Base-by-base conservation (phyloP, 2,329 filamentous ascomycete species). In the Colletotrichum sp. region DNA sequence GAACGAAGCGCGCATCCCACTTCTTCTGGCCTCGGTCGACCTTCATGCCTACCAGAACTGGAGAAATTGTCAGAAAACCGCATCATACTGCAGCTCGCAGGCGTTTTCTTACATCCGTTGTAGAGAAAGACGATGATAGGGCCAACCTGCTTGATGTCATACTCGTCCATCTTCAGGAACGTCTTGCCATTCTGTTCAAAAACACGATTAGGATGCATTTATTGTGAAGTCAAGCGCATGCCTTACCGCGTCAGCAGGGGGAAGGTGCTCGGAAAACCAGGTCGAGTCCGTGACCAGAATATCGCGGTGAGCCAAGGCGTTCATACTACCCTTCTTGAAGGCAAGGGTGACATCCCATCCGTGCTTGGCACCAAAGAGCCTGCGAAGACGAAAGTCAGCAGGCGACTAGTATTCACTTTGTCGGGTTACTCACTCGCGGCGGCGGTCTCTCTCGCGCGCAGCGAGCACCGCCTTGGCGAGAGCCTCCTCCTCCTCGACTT, bases 121-220 rank as follows among this genome's bases (percentile, higher is more conserved):
- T 86, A 86, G 67, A 86, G 81, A 72, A 83, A 86, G 32, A 79
- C 79, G 28, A 86, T 52, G 13, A 86, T 69, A 13, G 79, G 77
- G 16, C 71, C 55, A 21, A 77, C 52, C 39, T 69, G 59, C 4
- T 39, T 21, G 8, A 26, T 7, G 4, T 55, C 16, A n/a, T 59
- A 75, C 12, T 44, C 44, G 4, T 59, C 28, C 26, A 78, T 52
- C 28, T 44, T 26, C 18, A 34, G 6, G 13, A 82, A 79, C 2
- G 80, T 80, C 6, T 78, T 69, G 12, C 81, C 81, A 52, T 82
- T 79, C 84, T 86, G 13, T 57, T 67, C 8, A 49, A 21, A 1
- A 24, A 39, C 4, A 26, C 30, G 21, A 18, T 16, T 12, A 64
- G 60, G 15, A 21, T 34, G 8, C 13, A 44, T 9, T 44, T 13